Base-by-base conservation (phyloP, 768 basidiomycete genomes). In the Tulasnella sp. region DNA sequence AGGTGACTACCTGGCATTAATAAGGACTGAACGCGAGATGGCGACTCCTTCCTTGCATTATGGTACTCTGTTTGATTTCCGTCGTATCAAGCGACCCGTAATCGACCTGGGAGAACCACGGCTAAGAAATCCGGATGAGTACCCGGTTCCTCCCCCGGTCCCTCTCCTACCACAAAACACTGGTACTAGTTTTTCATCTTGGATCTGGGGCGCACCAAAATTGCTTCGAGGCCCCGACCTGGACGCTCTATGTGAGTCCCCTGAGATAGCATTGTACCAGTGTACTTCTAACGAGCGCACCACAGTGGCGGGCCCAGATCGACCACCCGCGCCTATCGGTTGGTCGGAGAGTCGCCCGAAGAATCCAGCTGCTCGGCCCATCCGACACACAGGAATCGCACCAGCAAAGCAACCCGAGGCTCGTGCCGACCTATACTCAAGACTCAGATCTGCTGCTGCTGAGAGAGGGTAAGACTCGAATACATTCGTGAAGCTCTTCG, bases 291-390 rank as follows among this genome's bases (percentile, higher is more conserved):
- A 67, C 32, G 26, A 26, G 1, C 7, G 2, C 13, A 11, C 5
- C 11, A 9, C 55, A 78, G 78, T 78, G 76, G 78, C 74, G 16
- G 78, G 78, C 16, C 78, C 73, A 44, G 57, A 78, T 61, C 78
- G 78, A 3, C 78, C 74, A 20, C 78, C 46, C 4, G 32, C 69
- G 61, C 61, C 4, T n/a, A 15, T 11, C 15, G 16, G 15, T 15
- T 29, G 29, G 1, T 67, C 61, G 61, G 61, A 67, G 10, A 32
- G 13, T 67, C 61, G 9, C 13, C 29, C 23, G 26, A 67, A 32
- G 15, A 15, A 32, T 23, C n/a, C 55, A 2, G 20, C 35, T 35
- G 61, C n/a, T 4, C 18, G 29, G 55, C 35, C 23, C 61, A 16
- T n/a, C 29, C 40, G 44, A 18, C 74, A 46, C n/a, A 55, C 55